Evolutionary conservation across 2,329 filamentous ascomycete genomes (phyloP).

Genomic region (Alternaria viburni): DNA sequence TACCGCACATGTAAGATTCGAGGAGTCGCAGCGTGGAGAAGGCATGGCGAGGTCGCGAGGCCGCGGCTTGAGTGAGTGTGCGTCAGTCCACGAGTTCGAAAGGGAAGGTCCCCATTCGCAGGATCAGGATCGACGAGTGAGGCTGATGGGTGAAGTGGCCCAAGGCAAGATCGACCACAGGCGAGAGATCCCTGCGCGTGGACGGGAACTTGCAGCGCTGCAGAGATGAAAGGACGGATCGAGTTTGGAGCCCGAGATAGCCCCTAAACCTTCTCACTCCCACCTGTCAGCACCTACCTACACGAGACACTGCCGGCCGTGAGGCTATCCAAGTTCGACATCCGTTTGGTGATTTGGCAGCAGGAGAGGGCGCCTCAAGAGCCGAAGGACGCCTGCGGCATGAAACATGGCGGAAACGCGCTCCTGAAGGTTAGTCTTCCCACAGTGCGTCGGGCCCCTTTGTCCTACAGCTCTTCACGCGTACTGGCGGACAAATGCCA

Average conservation of each 20-base stretch:
- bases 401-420: conserved; percentile 38
- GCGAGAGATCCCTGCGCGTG: conserved; percentile 18
- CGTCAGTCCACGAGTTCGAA: not conserved
- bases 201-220: conserved; percentile 35
- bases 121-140: conserved; percentile 44
- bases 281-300: not conserved
- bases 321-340: conserved; percentile 37
- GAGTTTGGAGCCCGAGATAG: conserved; percentile 37
- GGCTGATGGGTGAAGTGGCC: conserved; percentile 36
- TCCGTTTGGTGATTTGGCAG: conserved; percentile 46
- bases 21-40: conserved; percentile 5
- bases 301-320: conserved; percentile 11
- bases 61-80: conserved; percentile 4
- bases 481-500: conserved; percentile 15
- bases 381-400: conserved; percentile 25
- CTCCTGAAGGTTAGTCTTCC: conserved; percentile 19
- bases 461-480: conserved; percentile 12
- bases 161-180: conserved; percentile 15
- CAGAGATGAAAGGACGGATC: conserved; percentile 39
- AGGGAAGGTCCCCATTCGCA: conserved; percentile 14
- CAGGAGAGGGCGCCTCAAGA: conserved; percentile 27
- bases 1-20: conserved; percentile 11
- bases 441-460: conserved; percentile 7
- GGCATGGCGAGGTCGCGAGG: not conserved
- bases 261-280: conserved; percentile 29